phyloP scores from a whole-genome alignment of 345 rosid genomes.

The Melaleuca quinquenervia region DNA sequence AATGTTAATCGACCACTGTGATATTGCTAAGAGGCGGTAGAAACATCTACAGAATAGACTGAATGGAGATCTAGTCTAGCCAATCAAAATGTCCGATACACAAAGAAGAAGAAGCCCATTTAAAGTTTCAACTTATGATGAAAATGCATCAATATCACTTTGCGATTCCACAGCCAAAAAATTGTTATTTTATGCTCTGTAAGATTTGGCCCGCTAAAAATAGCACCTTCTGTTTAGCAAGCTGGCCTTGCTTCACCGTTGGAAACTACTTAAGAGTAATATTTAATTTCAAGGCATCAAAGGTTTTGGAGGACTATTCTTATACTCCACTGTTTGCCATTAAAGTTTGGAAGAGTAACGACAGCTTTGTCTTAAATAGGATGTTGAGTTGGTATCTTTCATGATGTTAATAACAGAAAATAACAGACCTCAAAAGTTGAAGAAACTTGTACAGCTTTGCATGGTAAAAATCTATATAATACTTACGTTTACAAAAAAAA shows the following conservation, averaged over 20 bases:
- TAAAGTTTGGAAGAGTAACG: neutral
- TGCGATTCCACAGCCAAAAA: neutral
- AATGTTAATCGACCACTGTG: neutral
- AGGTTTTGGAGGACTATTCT: neutral
- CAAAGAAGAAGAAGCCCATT: neutral
- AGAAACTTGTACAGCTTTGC: too few relatives aligned
- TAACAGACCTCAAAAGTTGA: neutral
- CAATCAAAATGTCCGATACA: neutral
- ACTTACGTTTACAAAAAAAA: too few relatives aligned
- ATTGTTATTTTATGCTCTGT: neutral
- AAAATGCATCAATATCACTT: neutral
- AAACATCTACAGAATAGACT: neutral
- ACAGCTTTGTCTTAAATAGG: neutral
- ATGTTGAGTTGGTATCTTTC: neutral
- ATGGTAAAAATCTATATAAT: too few relatives aligned
- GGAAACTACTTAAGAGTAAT: neutral
- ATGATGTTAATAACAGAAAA: too few relatives aligned
- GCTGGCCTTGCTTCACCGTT: neutral
- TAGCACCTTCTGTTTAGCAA: neutral
- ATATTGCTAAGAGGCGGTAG: neutral
- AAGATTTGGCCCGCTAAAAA: neutral
- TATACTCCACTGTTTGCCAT: neutral
- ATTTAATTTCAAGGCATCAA: neutral
- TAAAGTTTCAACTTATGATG: neutral
- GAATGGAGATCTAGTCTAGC: neutral